A percentile compares a stretch with the other conserved stretches of the same genome.
Conservation (phyloP, 129 eudicot species). For the Pulicaria dysenterica region DNA sequence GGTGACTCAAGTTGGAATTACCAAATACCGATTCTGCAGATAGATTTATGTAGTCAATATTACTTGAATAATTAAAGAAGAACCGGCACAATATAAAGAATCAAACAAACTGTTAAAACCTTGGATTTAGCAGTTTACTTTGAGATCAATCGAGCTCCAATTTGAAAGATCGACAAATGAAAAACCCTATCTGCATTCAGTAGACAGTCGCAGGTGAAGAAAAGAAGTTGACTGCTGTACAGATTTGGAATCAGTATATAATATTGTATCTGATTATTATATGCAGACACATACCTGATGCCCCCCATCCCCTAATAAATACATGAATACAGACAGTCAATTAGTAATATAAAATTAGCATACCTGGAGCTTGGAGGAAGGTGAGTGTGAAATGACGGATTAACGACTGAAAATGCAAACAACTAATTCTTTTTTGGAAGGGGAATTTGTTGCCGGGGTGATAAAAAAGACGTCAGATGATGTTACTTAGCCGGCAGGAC, state of each 20-base stretch:
- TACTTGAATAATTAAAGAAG: too few species aligned
- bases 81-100: background rate
- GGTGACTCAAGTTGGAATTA: background rate
- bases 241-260: background rate
- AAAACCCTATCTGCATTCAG: slow-evolving; percentile 3
- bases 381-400: slow-evolving; percentile 11
- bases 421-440: background rate
- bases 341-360: background rate
- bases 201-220: slow-evolving; percentile 18
- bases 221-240: slow-evolving; percentile 10
- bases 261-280: slow-evolving; percentile 7
- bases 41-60: too few species aligned
- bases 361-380: background rate
- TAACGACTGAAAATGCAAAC: slow-evolving; percentile 2
- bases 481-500: slow-evolving; percentile 14
- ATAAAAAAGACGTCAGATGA: slow-evolving; percentile 1
- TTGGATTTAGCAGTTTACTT: background rate
- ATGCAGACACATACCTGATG: background rate
- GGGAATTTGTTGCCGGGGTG: background rate
- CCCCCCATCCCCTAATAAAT: slow-evolving; percentile 9
- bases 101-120: background rate
- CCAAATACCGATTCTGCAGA: too few species aligned
- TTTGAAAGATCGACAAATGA: background rate
- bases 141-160: background rate
- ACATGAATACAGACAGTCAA: slow-evolving; percentile 4